Evolutionary conservation across 2,329 filamentous ascomycete genomes (phyloP), one percentile per base, ranked within the genome.

Genomic region (Simplicillium sp.): DNA sequence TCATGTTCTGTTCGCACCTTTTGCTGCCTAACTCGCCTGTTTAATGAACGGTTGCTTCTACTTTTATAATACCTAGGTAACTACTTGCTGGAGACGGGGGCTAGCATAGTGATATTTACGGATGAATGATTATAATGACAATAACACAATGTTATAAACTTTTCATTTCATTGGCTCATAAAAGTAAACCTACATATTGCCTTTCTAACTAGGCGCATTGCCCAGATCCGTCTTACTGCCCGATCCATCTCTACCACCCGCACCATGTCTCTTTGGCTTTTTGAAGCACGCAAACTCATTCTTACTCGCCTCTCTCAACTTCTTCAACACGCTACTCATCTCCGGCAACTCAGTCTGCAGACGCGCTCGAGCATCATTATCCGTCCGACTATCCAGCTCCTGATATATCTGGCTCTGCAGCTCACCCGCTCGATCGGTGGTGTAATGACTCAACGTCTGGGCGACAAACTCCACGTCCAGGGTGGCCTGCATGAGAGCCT

Each of bases 381-480:
- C 88, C 39, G 92, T 97, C 38, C 88, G 80, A 44, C 79, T 75
- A 58, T 98, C 92, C 13, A 98, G 68, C 57, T 92, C 87, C 48
- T 92, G 78, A 61, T 97, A 98, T 37, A 98, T 90, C 58, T 89
- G 80, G 51, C 84, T 84, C 65, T 97, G 92, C 12, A 86, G 73
- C 56, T 89, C 80, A 7, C 80, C 80, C 3, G 88, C 87, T 38
- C 79, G 75, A 43, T 94, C 84, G 0, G 87, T 92, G 0, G 87
- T 92, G 61, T 94, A 98, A 50, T 89, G 82, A 45, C 78, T 85
- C 29, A 98, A 73, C 5, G 90, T 96, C 66, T 98, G 92, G 1
- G 89, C 87, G 43, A 97, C 82, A 56, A 98, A 97, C 62, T 98
- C 92, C 2, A 96, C 89, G 55, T 98, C 92, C 1, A 98, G 77